A percentile compares a stretch with the other conserved stretches of the same genome.
Conservation (phyloP, 129 eudicot species). For the Solidago caesia region DNA sequence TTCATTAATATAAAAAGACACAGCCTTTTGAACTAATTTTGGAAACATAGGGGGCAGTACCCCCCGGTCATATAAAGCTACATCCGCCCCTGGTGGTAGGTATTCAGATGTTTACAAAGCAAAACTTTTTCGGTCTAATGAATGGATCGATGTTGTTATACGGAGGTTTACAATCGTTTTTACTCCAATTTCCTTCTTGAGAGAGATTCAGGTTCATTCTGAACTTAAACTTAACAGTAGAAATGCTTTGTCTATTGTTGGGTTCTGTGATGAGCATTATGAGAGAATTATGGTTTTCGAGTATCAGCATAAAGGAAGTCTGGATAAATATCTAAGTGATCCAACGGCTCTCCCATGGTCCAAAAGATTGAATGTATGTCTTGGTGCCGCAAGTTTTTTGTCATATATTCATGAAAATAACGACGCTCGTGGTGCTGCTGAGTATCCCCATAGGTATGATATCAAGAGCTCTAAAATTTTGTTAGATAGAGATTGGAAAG, state of each 20-base stretch:
- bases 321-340: background rate
- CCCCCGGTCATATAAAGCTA: no score
- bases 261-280: background rate
- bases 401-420: background rate
- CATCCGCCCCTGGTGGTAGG: no score
- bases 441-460: background rate
- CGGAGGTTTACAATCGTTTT: background rate
- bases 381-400: constrained; percentile 4
- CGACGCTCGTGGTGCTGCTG: no score
- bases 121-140: background rate
- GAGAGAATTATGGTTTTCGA: background rate
- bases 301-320: background rate
- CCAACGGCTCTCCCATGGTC: constrained; percentile 7
- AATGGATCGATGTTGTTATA: background rate
- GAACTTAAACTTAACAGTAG: background rate
- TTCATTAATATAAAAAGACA: no score
- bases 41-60: no score
- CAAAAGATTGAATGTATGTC: constrained; percentile 17
- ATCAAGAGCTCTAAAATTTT: constrained; percentile 1
- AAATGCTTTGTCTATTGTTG: background rate
- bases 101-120: constrained; percentile 8
- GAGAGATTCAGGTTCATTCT: background rate
- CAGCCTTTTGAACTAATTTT: no score
- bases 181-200: background rate
- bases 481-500: constrained; percentile 4